These are phyloP conservation scores for Saturnispora sekii DNA, from an alignment of 805 yeast genomes.

Conservation along the genomic window DNA sequence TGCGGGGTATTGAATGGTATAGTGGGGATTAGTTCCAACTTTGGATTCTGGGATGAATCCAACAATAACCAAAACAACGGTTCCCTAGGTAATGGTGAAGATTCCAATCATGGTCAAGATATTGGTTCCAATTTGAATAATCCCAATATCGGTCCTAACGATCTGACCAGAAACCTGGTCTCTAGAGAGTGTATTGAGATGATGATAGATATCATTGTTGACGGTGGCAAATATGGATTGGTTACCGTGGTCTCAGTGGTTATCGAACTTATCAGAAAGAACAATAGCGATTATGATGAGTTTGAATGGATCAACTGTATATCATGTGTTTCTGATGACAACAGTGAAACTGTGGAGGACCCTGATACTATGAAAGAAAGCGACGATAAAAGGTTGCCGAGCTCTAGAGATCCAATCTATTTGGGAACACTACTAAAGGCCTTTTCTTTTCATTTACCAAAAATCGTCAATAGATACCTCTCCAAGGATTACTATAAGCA, in stretches of 20 bases:
- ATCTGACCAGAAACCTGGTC: conserved; percentile 81
- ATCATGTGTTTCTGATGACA: conserved; percentile 7
- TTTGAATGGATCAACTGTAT: conserved; percentile 28
- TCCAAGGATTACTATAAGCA: conserved; percentile 21
- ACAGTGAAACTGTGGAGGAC: neutral
- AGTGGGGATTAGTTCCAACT: conserved; percentile 40
- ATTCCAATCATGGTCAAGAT: conserved; percentile 45
- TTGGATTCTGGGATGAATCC: conserved; percentile 27
- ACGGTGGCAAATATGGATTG: conserved; percentile 68
- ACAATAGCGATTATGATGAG: conserved; percentile 87
- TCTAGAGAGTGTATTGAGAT: conserved; percentile 54
- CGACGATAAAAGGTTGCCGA: conserved; percentile 51
- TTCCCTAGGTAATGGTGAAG: conserved; percentile 1
- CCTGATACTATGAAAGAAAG: neutral
- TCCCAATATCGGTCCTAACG: conserved; percentile 93
- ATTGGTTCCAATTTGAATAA: conserved; percentile 37
- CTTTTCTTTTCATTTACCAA: conserved; percentile 42
- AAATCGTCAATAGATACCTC: conserved; percentile 24
- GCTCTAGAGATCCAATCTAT: conserved; percentile 83
- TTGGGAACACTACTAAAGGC: conserved; percentile 74
- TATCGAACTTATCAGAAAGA: conserved; percentile 87
- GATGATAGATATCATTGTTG: conserved; percentile 66
- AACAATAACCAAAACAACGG: neutral
- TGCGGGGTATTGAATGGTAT: conserved; percentile 87
- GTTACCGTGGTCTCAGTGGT: conserved; percentile 91